Conservation (phyloP, 352 stramenopile genomes). For the Globisporangium perplexum region DNA sequence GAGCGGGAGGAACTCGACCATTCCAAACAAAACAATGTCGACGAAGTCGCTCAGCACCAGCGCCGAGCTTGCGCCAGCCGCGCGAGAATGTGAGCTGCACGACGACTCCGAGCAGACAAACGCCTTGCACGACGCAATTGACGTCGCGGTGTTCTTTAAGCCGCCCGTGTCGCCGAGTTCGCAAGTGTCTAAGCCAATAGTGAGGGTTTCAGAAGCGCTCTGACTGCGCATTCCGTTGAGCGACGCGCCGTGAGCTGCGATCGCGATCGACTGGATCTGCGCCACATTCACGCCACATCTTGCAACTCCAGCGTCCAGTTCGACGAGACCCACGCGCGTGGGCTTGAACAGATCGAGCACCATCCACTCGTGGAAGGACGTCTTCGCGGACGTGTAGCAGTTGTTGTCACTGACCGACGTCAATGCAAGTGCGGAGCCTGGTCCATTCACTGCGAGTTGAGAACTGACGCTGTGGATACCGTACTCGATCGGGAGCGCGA, state of each 20-base stretch:
- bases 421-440: constrained; percentile 32
- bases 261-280: constrained; percentile 27
- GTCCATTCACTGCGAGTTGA: constrained; percentile 23
- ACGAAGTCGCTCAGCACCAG: constrained; percentile 49
- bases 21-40: constrained; percentile 39
- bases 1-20: constrained; percentile 29
- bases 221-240: constrained; percentile 27
- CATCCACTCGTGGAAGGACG: constrained; percentile 63
- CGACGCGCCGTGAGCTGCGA: constrained; percentile 32
- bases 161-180: constrained; percentile 18
- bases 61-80: constrained; percentile 9
- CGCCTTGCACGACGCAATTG: constrained; percentile 8
- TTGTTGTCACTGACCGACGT: constrained; percentile 13
- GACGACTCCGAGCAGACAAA: constrained; percentile 27
- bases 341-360: constrained; percentile 43
- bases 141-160: neutral
- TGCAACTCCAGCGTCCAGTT: constrained; percentile 33
- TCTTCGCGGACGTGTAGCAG: constrained; percentile 37
- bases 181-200: constrained; percentile 12
- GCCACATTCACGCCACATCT: constrained; percentile 31
- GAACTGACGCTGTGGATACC: constrained; percentile 65
- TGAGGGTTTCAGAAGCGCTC: constrained; percentile 10
- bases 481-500: constrained; percentile 36
- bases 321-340: constrained; percentile 42
- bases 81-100: constrained; percentile 19